Conservation (phyloP, 192 early-diverging fungal genomes). For the Entomortierella lignicola region DNA sequence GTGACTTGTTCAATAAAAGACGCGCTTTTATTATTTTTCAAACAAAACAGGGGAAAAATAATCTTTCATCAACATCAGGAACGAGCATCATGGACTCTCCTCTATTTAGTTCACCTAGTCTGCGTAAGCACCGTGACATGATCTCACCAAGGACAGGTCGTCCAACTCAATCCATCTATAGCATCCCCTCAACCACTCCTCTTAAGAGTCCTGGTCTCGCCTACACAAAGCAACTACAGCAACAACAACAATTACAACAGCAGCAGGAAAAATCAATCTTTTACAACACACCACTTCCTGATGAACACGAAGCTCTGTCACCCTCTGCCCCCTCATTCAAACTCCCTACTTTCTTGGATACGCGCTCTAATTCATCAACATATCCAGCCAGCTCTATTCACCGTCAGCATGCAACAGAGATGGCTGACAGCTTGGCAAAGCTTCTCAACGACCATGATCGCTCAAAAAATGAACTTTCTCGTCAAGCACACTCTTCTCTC, state of each 20-base stretch:
- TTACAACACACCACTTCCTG: neutral
- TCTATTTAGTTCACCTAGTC: slow-evolving; percentile 23
- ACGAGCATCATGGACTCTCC: slow-evolving; percentile 12
- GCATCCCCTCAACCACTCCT: slow-evolving; percentile 14
- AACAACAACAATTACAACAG: neutral
- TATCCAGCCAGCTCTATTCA: slow-evolving; percentile 3
- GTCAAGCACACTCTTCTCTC: slow-evolving; percentile 5
- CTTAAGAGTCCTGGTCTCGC: slow-evolving; percentile 20
- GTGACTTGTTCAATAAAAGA: neutral
- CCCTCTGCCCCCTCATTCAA: slow-evolving; percentile 10
- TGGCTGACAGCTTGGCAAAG: slow-evolving; percentile 8
- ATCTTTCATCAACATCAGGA: neutral
- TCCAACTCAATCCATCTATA: neutral
- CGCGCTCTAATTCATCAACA: neutral
- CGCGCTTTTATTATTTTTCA: neutral
- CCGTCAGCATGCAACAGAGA: slow-evolving; percentile 1
- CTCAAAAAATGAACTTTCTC: neutral
- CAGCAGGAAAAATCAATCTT: neutral
- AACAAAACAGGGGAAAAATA: neutral
- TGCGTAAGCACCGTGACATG: slow-evolving; percentile 19
- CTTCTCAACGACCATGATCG: slow-evolving; percentile 7
- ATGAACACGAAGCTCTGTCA: neutral
- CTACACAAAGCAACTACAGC: slow-evolving; percentile 1
- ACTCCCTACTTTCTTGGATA: slow-evolving; percentile 7
- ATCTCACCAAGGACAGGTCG: neutral